These are phyloP conservation scores for Lepraria neglecta DNA, from an alignment of 495 filamentous ascomycete species.

Conservation along the genomic window DNA sequence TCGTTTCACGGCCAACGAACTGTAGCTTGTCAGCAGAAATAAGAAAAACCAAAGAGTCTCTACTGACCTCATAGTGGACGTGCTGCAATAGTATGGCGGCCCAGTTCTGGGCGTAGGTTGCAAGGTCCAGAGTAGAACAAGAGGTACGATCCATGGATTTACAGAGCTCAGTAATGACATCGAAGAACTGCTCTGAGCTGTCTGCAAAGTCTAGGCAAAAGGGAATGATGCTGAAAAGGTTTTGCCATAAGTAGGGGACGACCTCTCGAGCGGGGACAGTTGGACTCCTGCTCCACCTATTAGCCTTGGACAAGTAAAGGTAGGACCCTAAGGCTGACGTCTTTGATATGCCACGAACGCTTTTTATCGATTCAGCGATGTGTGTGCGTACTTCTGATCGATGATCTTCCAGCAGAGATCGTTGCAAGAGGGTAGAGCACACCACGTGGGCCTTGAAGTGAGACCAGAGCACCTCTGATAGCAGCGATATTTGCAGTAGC, in stretches of 20 bases:
- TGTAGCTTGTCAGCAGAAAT: slow-evolving; percentile 20
- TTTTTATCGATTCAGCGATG: slow-evolving; percentile 35
- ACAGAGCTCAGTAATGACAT: slow-evolving; percentile 47
- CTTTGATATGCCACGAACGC: slow-evolving; percentile 25
- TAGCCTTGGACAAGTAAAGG: not conserved
- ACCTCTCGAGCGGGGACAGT: slow-evolving; percentile 32
- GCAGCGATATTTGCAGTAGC: slow-evolving; percentile 58
- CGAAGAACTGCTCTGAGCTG: slow-evolving; percentile 48
- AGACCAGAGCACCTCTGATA: slow-evolving; percentile 53
- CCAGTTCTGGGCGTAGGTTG: slow-evolving; percentile 47
- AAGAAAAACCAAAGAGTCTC: not conserved
- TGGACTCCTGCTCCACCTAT: slow-evolving; percentile 8
- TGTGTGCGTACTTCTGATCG: slow-evolving; percentile 35
- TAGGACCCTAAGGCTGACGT: no score
- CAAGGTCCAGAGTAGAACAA: slow-evolving; percentile 46
- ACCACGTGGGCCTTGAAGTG: slow-evolving; percentile 44
- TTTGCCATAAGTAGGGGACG: slow-evolving; percentile 45
- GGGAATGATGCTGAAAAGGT: slow-evolving; percentile 46
- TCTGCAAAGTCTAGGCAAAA: slow-evolving; percentile 38
- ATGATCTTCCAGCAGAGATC: slow-evolving; percentile 37
- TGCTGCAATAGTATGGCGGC: slow-evolving; percentile 50
- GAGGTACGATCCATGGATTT: slow-evolving; percentile 47
- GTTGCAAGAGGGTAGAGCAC: slow-evolving; percentile 39
- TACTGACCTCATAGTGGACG: slow-evolving; percentile 44
- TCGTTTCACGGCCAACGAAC: slow-evolving; percentile 46